Evolutionary conservation across 2,329 filamentous ascomycete genomes (phyloP), one percentile per base, ranked within the genome.

Genomic region (Sphaceloma murrayae): DNA sequence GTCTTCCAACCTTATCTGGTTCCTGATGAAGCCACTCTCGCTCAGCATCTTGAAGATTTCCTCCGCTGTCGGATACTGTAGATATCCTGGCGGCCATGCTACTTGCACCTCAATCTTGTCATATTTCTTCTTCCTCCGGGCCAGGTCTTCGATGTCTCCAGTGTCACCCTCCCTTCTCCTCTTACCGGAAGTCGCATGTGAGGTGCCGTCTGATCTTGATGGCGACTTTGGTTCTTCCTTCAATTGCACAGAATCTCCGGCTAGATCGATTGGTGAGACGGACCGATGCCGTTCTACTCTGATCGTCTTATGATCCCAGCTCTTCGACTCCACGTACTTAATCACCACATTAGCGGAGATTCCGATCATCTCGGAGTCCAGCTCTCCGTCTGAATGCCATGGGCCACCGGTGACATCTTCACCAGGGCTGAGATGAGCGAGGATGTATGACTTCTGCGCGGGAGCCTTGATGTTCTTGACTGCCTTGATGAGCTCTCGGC

Each of bases 361-460:
- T 46, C 84, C 78, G 54, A 96, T 88, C 60, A 98, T 85, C 47
- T 82, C 83, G 51, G 84, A 80, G 63, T 98, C 91, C 9, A 96
- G 74, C 52, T 88, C 83, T 43, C 86, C 85, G 51, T 94, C 87
- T 5, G 85, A 88, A 62, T 91, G 95, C 85, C 89, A 98, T 6
- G 86, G 83, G 1, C 91, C 91, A 36, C 91, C 91, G 0, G 87
- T 94, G 34, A 93, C 85, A 49, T 91, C 83, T 50, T 95, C 88
- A 44, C 82, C 85, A 0, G 91, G 89, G 8, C 79, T 77, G 49
- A 98, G 75, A 50, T 81, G 80, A 44, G 81, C 78, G 57, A 94
- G 80, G 73, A 98, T 94, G 71, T 91, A 98, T 75, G 94, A 94
- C 66, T 94, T 94, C 60, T 91, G 83, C 53, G 81, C 84, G 19